Evolutionary conservation across 495 filamentous ascomycete species (phyloP).

Genomic region (Hypomontagnella monticulosa): DNA sequence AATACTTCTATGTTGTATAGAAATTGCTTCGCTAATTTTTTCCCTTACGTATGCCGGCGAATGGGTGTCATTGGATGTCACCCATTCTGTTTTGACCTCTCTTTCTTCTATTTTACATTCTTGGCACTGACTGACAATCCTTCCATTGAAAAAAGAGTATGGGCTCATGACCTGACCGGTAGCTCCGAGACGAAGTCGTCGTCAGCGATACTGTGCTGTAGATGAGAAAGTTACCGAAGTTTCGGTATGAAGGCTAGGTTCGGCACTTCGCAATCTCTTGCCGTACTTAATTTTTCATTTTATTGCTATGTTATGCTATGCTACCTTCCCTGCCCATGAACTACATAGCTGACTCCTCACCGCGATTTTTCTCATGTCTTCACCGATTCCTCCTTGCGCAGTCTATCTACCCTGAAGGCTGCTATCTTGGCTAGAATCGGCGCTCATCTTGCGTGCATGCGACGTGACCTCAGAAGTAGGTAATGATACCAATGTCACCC

Average conservation of each 20-base stretch:
- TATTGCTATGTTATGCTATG: no score
- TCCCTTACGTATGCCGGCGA: no score
- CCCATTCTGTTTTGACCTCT: no score
- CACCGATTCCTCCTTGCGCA: conserved; percentile 9
- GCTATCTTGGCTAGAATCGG: not conserved
- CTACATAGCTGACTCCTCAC: conserved; percentile 21
- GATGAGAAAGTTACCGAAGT: conserved; percentile 1
- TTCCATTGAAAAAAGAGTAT: not conserved
- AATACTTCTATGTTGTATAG: no score
- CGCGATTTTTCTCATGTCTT: conserved; percentile 19
- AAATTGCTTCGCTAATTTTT: no score
- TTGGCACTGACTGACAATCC: not conserved
- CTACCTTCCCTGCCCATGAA: not conserved
- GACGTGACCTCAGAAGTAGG: conserved; percentile 13
- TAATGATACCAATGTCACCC: conserved; percentile 2
- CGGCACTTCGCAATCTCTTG: conserved; percentile 26
- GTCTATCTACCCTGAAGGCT: not conserved
- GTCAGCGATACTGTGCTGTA: not conserved
- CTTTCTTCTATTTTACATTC: not conserved
- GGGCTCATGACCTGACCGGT: conserved; percentile 11
- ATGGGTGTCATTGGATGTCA: no score
- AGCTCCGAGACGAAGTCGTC: conserved; percentile 12
- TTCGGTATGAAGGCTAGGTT: not conserved
- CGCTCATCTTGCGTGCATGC: not conserved
- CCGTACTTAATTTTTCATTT: not conserved